A percentile compares a stretch with the other conserved stretches of the same genome.
These are phyloP conservation scores for Bruguiera sexangula DNA, from an alignment of 345 rosid genomes.

Conservation along the genomic window DNA sequence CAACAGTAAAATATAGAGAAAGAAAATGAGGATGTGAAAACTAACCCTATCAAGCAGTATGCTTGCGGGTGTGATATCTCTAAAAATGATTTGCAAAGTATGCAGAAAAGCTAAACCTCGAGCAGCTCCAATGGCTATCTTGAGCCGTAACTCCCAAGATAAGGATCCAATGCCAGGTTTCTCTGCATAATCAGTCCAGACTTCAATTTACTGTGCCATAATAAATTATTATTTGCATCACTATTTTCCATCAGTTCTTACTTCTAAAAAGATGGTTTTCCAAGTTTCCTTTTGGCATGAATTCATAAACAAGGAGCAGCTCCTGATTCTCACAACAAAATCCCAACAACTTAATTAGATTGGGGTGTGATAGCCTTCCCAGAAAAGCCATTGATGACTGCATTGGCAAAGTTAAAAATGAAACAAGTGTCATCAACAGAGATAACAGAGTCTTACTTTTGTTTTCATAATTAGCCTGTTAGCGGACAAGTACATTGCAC, in stretches of 20 bases:
- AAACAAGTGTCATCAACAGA: background rate
- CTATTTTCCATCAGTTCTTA: constrained; percentile 32
- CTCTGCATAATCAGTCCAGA: constrained; percentile 28
- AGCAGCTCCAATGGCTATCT: constrained; percentile 74
- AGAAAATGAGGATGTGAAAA: background rate
- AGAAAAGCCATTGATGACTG: constrained; percentile 82
- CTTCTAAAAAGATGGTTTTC: constrained; percentile 74
- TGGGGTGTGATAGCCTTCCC: constrained; percentile 78
- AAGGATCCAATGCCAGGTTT: constrained; percentile 51
- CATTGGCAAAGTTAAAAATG: constrained; percentile 10
- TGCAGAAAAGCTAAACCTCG: constrained; percentile 73
- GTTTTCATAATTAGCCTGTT: too few species aligned
- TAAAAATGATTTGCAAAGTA: constrained; percentile 63
- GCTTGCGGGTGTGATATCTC: constrained; percentile 77
- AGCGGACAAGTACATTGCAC: too few species aligned
- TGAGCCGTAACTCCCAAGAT: constrained; percentile 75
- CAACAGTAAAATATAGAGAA: too few species aligned
- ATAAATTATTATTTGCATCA: background rate
- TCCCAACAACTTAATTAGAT: constrained; percentile 69
- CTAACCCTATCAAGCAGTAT: constrained; percentile 75
- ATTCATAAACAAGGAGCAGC: constrained; percentile 75
- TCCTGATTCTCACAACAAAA: constrained; percentile 71
- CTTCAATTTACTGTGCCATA: constrained; percentile 3
- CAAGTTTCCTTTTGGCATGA: constrained; percentile 72
- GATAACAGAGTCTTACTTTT: too few species aligned